Evolutionary conservation across 495 filamentous ascomycete genomes (phyloP), one percentile per base, ranked within the genome.

Genomic region (Daldinia vernicosa): DNA sequence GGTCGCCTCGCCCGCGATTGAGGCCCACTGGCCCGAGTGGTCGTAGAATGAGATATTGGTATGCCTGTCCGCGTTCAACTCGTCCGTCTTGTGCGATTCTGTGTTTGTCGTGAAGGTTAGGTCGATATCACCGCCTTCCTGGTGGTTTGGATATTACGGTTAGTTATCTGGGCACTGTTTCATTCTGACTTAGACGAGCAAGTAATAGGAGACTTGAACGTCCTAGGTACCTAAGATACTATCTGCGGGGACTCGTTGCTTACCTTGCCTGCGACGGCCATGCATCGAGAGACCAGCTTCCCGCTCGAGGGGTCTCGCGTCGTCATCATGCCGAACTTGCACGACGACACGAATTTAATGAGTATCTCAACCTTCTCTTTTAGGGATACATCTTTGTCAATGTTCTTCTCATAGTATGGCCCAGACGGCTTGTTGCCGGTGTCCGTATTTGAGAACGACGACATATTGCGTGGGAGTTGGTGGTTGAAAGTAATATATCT

Each of bases 81-180:
- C 94, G 80, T 92, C 86, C 12, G 93, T 94, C 83, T 98, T 97
- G 79, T 92, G 91, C 37, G 92, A 94, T 78, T 95, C 92, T 66
- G 93, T 93, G 84, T 97, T 97, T 71, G 93, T 93, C 83, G 95
- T 90, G 87, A 98, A 97, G 80, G 97, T 85, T 52, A 97, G 88
- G 79, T 97, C 94, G 55, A 96, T 86, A 74, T 90, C 91, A 70
- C 89, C 88, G 69, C 85, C 84, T 80, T 95, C 90, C 92, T 94
- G 24, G 14, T 3, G 8, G 9, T 58, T 32, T 56, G 14, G 15
- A 27, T 14, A 26, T 50, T 17, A 19, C 22, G 7, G 47, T 64
- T 40, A 67, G 54, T 63, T 40, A 27, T 37, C 11, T 19, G 32
- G 8, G n/a, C 30, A 35, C 11, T 3, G n/a, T 28, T 4, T 15